A percentile compares a stretch with the other conserved stretches of the same genome.
These are phyloP conservation scores for Pythium folliculosum DNA, from an alignment of 352 stramenopile genomes.

Conservation along the genomic window DNA sequence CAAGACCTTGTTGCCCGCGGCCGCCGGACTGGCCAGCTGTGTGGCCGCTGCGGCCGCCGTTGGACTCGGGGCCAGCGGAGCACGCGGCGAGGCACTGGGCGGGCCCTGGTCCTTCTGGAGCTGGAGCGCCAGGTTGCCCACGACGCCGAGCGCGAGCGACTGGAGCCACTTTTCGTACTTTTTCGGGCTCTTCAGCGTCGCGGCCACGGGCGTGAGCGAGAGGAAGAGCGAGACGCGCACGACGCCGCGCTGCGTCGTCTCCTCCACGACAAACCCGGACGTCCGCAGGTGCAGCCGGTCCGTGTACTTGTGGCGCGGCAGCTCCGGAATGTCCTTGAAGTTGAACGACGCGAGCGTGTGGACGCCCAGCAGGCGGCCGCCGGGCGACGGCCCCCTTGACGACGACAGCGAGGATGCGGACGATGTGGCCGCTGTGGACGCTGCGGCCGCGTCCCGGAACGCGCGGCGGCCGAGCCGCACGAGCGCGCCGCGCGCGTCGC, in stretches of 20 bases:
- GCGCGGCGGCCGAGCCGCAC: slow-evolving; percentile 18
- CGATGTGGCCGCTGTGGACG: not conserved
- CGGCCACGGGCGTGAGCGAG: slow-evolving; percentile 52
- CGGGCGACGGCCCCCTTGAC: not conserved
- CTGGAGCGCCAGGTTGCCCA: slow-evolving; percentile 37
- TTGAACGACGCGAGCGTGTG: slow-evolving; percentile 65
- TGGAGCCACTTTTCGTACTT: slow-evolving; percentile 69
- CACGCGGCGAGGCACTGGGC: not conserved
- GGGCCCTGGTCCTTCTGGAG: slow-evolving; percentile 19
- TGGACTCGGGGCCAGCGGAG: not conserved
- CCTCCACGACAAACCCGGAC: slow-evolving; percentile 66
- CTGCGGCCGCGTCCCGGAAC: not conserved
- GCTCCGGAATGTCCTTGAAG: slow-evolving; percentile 59
- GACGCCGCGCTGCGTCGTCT: slow-evolving; percentile 38
- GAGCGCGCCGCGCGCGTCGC: slow-evolving; percentile 30
- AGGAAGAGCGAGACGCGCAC: slow-evolving; percentile 58
- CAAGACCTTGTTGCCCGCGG: slow-evolving; percentile 37
- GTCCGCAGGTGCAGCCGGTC: slow-evolving; percentile 60
- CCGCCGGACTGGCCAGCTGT: slow-evolving; percentile 14
- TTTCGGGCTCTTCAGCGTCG: slow-evolving; percentile 44
- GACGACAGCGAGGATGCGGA: not conserved
- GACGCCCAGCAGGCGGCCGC: slow-evolving; percentile 44
- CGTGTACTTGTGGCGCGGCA: slow-evolving; percentile 48
- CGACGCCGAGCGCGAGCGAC: slow-evolving; percentile 33
- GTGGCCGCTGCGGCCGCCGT: not conserved